Base-by-base conservation (phyloP, 1,284 basidiomycete genomes). In the Exsudoporus floridanus region DNA sequence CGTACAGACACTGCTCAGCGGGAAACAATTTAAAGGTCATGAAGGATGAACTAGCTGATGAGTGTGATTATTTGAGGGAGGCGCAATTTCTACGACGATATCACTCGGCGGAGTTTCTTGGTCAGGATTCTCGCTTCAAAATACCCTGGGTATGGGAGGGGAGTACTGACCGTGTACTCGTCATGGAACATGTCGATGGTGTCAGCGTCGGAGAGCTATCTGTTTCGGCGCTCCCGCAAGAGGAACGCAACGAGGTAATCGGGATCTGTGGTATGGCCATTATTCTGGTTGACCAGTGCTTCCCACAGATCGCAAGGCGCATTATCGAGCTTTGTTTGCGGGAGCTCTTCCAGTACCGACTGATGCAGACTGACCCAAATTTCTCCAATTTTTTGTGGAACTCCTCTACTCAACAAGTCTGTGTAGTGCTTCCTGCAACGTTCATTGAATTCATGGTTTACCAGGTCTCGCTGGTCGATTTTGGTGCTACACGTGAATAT, bases 281-380 rank as follows among this genome's bases (percentile, higher is more conserved):
- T 25, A 12, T 7, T 37, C 12, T 28, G 21, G 14, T 36, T 52
- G 12, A 48, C 27, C 1, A 2, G 31, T 39, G 8, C 37, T 2
- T 21, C 31, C 46, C 5, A 31, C 64, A 96, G 91, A 96, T 99
- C 63, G 92, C 94, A 2, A 74, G 80, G 3, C 79, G 85, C 46
- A 82, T 98, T 48, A 78, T 98, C 46, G 87, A 92, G 46, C 80
- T 99, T 4, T 97, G 94, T 64, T 75, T 99, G 37, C 84, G 82
- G 52, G 96, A 99, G 69, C 81, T 98, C 13, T 97, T 98, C 72
- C 78, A 86, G 53, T 97, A 95, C 75, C 78, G 91, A 23, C 75
- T 90, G 42, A 98, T 99, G 97, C 97, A 99, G 72, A 99, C 96
- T 0, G 96, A 99, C 70, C 96, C 97, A 1, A 99, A 99, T 67